A percentile compares a stretch with the other conserved stretches of the same genome.
Conservation (phyloP, 2,329 filamentous ascomycete species). For the Chaetomiaceae sp. region DNA sequence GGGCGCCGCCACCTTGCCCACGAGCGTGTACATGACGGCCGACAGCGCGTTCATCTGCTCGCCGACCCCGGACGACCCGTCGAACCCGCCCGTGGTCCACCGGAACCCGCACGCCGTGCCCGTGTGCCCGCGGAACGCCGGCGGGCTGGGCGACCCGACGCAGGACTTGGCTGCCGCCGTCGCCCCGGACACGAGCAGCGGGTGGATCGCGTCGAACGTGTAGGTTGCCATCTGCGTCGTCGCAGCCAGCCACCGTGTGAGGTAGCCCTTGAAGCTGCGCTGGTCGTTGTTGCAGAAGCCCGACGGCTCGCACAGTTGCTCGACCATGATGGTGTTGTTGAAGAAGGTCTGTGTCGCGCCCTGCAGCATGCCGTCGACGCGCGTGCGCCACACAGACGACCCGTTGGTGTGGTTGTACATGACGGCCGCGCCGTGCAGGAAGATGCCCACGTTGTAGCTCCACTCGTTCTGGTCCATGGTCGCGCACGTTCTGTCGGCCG, state of each 20-base stretch:
- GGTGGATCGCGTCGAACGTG: constrained; percentile 44
- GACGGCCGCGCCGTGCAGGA: constrained; percentile 56
- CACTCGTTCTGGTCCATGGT: constrained; percentile 56
- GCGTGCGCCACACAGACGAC: constrained; percentile 48
- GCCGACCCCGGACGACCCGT: constrained; percentile 59
- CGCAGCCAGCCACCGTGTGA: constrained; percentile 60
- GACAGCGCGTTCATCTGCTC: constrained; percentile 65
- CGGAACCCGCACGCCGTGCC: constrained; percentile 63
- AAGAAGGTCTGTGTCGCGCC: constrained; percentile 56
- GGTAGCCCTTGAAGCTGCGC: constrained; percentile 70
- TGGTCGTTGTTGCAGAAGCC: constrained; percentile 65
- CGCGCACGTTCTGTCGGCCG: constrained; percentile 40
- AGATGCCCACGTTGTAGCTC: constrained; percentile 66
- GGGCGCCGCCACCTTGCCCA: constrained; percentile 39
- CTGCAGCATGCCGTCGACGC: constrained; percentile 54
- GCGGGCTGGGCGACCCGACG: constrained; percentile 39
- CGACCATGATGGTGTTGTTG: constrained; percentile 54
- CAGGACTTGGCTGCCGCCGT: constrained; percentile 49
- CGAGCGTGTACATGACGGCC: constrained; percentile 57
- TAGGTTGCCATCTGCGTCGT: constrained; percentile 52
- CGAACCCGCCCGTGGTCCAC: constrained; percentile 55
- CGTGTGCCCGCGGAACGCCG: constrained; percentile 44
- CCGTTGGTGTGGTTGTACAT: constrained; percentile 58
- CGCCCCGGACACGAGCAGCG: constrained; percentile 48
- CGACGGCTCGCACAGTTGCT: constrained; percentile 60